phyloP scores from a whole-genome alignment of 2,329 filamentous ascomycete species.

The Epicoccum sorghinum region DNA sequence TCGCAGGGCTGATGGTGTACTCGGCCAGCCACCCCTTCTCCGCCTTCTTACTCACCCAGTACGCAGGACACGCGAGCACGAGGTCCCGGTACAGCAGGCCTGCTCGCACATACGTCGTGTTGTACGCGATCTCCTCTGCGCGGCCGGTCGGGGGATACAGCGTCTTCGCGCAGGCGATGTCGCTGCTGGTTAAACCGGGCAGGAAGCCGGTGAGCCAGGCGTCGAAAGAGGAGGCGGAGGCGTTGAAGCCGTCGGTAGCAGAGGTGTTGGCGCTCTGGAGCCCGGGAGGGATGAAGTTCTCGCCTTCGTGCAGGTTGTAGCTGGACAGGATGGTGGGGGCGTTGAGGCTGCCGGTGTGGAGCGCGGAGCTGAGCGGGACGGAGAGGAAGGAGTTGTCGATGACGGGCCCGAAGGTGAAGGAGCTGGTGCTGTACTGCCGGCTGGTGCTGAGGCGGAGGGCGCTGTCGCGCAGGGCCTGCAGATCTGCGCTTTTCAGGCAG shows the following conservation, averaged over 20 bases:
- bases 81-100: slow-evolving; percentile 65
- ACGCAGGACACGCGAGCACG: slow-evolving; percentile 65
- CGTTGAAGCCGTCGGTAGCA: slow-evolving; percentile 55
- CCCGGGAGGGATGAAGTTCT: slow-evolving; percentile 64
- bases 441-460: slow-evolving; percentile 56
- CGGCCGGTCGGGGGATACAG: slow-evolving; percentile 58
- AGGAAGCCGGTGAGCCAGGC: slow-evolving; percentile 62
- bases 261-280: slow-evolving; percentile 46
- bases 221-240: slow-evolving; percentile 57
- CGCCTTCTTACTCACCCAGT: slow-evolving; percentile 60
- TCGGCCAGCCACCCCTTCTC: slow-evolving; percentile 61
- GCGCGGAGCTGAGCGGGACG: slow-evolving; percentile 54
- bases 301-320: slow-evolving; percentile 68
- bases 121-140: slow-evolving; percentile 59
- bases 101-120: slow-evolving; percentile 59
- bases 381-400: slow-evolving; percentile 62
- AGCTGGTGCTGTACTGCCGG: slow-evolving; percentile 61
- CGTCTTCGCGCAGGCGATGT: slow-evolving; percentile 50
- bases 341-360: slow-evolving; percentile 49
- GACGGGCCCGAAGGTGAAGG: slow-evolving; percentile 66
- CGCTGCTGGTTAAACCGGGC: slow-evolving; percentile 51
- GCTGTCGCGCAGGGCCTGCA: slow-evolving; percentile 61
- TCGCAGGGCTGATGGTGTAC: slow-evolving; percentile 65
- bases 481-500: slow-evolving; percentile 62
- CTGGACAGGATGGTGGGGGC: slow-evolving; percentile 58